These are phyloP conservation scores for Lantana camara DNA, from an alignment of 257 asterid species.

Conservation along the genomic window DNA sequence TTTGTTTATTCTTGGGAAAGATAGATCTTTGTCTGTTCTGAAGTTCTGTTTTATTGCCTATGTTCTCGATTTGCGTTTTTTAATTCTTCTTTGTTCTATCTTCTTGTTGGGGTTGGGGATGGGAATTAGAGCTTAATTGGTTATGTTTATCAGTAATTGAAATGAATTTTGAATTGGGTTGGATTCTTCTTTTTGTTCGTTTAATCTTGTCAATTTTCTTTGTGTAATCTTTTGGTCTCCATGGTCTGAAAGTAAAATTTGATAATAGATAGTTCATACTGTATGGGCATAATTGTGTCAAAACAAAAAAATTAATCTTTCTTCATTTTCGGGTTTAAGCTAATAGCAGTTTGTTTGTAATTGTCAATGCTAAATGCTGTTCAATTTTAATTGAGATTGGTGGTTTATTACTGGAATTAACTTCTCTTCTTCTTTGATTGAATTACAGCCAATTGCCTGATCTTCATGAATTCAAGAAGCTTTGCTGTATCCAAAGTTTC, in stretches of 20 bases:
- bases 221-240: background rate
- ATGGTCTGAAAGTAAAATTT: background rate
- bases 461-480: slow-evolving; percentile 70
- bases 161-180: background rate
- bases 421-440: slow-evolving; percentile 7
- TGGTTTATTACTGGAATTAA: background rate
- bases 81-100: background rate
- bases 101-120: background rate
- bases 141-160: background rate
- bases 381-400: background rate
- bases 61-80: background rate
- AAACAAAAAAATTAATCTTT: background rate
- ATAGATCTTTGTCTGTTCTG: background rate
- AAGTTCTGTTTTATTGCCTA: background rate
- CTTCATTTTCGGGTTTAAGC: background rate
- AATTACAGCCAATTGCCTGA: slow-evolving; percentile 43
- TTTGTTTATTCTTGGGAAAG: slow-evolving; percentile 1
- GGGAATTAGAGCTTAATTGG: background rate
- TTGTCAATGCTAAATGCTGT: background rate
- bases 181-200: background rate
- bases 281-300: background rate
- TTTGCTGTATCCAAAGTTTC: slow-evolving; percentile 62
- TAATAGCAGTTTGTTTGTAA: background rate
- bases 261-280: too few species aligned
- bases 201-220: background rate